Evolutionary conservation across 140 eudicot species (phyloP).

Genomic region (Bidens hawaiensis): DNA sequence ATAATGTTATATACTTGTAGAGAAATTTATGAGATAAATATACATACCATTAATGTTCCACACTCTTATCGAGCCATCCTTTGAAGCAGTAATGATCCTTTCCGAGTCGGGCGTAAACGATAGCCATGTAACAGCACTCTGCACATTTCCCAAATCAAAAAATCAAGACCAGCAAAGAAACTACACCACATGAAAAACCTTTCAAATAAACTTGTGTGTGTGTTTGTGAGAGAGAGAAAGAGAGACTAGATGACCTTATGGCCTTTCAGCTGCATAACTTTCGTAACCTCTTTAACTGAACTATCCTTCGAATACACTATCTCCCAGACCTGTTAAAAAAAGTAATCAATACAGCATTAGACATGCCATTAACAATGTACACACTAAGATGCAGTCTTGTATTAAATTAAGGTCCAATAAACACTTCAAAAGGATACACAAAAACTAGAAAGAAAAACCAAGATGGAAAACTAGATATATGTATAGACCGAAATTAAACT

Average conservation of each 20-base stretch:
- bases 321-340: constrained; percentile 80
- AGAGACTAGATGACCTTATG: constrained; percentile 63
- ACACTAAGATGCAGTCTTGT: neutral
- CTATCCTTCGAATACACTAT: constrained; percentile 84
- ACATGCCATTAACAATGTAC: constrained; percentile 4
- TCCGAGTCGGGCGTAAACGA: constrained; percentile 85
- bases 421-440: neutral
- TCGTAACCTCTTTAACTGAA: constrained; percentile 82
- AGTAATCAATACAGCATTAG: neutral
- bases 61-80: constrained; percentile 87
- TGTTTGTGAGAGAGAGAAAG: neutral
- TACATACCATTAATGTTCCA: constrained; percentile 99
- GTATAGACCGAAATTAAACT: no score
- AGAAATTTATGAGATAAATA: constrained; percentile 14
- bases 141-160: constrained; percentile 24
- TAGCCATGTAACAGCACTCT: constrained; percentile 99
- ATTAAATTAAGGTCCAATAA: neutral
- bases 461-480: neutral
- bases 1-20: no score
- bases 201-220: no score
- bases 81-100: constrained; percentile 83
- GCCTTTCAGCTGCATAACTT: constrained; percentile 95
- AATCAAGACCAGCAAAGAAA: constrained; percentile 1
- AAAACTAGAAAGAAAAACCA: neutral
- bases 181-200: constrained; percentile 1